Evolutionary conservation across 441 rosid species (phyloP).

Genomic region (Aleurites moluccanus): DNA sequence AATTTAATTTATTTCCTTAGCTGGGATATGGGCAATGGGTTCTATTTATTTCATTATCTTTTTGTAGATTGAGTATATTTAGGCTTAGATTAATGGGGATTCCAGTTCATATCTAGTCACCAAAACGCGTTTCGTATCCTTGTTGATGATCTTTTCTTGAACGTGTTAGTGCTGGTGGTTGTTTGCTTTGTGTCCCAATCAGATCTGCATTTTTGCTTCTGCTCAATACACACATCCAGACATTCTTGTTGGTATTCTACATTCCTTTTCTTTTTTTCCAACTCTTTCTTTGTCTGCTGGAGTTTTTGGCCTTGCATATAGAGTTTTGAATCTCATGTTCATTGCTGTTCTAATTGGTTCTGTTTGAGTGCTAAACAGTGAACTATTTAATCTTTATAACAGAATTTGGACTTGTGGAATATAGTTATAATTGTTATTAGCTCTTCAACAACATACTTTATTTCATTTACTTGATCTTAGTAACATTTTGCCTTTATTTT

Average conservation of each 20-base stretch:
- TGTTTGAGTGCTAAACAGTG: not conserved
- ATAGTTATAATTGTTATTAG: not conserved
- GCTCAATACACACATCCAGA: slow-evolving; percentile 32
- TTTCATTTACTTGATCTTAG: slow-evolving; percentile 20
- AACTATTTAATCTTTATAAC: not conserved
- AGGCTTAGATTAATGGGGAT: slow-evolving; percentile 33
- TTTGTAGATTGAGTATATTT: not conserved
- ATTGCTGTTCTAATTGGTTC: not conserved
- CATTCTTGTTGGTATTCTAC: slow-evolving; percentile 45
- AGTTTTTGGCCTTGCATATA: not conserved
- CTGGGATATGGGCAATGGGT: slow-evolving; percentile 21
- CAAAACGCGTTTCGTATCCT: slow-evolving; percentile 60
- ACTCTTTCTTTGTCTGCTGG: slow-evolving; percentile 13
- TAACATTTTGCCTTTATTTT: slow-evolving; percentile 7
- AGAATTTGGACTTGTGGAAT: not conserved
- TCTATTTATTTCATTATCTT: slow-evolving; percentile 17
- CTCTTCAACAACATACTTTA: not conserved
- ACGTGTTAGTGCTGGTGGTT: slow-evolving; percentile 23
- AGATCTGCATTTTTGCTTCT: slow-evolving; percentile 50
- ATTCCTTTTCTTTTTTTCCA: not conserved
- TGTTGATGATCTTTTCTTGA: slow-evolving; percentile 28
- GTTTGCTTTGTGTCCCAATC: slow-evolving; percentile 32
- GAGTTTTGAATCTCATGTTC: not conserved
- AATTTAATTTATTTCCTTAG: slow-evolving; percentile 9
- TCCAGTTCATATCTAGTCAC: slow-evolving; percentile 55